Percentiles rank a stretch among this genome's conserved stretches.
These are phyloP conservation scores for Pleurotus sapidus DNA, from an alignment of 768 basidiomycete genomes.

Conservation along the genomic window DNA sequence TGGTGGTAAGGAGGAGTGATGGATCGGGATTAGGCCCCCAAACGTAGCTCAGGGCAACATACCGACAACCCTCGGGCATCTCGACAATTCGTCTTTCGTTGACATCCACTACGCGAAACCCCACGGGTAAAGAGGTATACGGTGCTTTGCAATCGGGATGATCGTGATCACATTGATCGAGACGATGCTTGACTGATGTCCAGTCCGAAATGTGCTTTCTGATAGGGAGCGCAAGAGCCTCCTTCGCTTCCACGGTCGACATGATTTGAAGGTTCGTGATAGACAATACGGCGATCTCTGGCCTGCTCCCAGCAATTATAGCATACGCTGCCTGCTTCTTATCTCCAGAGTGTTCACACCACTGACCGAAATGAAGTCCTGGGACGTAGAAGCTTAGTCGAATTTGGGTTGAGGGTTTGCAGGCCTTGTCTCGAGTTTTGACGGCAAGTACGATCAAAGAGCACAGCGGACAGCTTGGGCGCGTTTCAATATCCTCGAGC, in stretches of 20 bases:
- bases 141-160: not conserved
- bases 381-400: not conserved
- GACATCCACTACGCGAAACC: conserved; percentile 1
- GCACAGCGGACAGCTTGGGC: not conserved
- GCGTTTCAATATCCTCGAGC: not conserved
- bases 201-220: not conserved
- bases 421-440: not conserved
- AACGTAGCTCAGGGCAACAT: conserved; percentile 1
- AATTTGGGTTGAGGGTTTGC: not conserved
- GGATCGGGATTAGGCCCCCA: not conserved
- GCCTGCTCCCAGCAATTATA: not conserved
- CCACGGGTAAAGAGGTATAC: not conserved
- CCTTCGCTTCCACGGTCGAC: not conserved
- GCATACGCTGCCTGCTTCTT: not conserved
- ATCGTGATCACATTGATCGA: not conserved
- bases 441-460: not conserved
- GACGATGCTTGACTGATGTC: not conserved
- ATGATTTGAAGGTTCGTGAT: not conserved
- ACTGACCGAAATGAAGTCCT: not conserved
- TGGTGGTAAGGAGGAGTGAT: not conserved
- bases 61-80: not conserved
- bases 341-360: not conserved
- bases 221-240: not conserved
- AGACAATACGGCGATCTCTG: not conserved
- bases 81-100: not conserved